A percentile compares a stretch with the other conserved stretches of the same genome.
phyloP scores from a whole-genome alignment of 129 eudicot species.

The Logfia minima region DNA sequence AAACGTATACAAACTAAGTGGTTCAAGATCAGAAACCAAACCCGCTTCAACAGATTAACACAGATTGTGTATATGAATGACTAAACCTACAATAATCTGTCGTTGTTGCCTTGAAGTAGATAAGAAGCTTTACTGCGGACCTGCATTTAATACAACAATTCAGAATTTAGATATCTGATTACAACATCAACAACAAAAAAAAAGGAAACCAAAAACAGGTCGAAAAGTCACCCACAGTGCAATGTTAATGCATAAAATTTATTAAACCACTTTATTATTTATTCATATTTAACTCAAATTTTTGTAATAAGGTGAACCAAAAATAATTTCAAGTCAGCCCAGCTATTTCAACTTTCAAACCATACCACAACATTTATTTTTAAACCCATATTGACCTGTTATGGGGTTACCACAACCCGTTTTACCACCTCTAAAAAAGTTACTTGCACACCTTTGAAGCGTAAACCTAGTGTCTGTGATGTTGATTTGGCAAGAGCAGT shows the following conservation, averaged over 20 bases:
- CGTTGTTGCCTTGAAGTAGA: constrained; percentile 61
- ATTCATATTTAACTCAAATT: neutral
- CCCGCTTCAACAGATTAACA: neutral
- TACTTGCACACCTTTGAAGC: constrained; percentile 53
- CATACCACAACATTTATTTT: neutral
- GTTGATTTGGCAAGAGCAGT: constrained; percentile 71
- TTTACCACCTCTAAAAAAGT: neutral
- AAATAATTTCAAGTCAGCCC: neutral
- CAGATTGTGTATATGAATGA: neutral
- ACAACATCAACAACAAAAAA: neutral
- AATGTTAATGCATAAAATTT: neutral
- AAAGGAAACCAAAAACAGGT: constrained; percentile 18
- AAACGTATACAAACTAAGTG: neutral
- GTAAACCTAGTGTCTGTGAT: constrained; percentile 76
- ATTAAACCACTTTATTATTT: neutral
- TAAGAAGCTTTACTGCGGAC: constrained; percentile 86
- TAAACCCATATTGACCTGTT: neutral
- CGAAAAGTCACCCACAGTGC: neutral
- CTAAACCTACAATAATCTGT: constrained; percentile 34
- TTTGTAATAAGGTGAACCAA: neutral
- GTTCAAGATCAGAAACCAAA: neutral
- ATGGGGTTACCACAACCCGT: neutral
- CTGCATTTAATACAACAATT: constrained; percentile 39
- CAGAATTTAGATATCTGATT: neutral
- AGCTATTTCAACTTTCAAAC: neutral